Conservation (phyloP, 331 rosid genomes). For the Acacia pycnantha region DNA sequence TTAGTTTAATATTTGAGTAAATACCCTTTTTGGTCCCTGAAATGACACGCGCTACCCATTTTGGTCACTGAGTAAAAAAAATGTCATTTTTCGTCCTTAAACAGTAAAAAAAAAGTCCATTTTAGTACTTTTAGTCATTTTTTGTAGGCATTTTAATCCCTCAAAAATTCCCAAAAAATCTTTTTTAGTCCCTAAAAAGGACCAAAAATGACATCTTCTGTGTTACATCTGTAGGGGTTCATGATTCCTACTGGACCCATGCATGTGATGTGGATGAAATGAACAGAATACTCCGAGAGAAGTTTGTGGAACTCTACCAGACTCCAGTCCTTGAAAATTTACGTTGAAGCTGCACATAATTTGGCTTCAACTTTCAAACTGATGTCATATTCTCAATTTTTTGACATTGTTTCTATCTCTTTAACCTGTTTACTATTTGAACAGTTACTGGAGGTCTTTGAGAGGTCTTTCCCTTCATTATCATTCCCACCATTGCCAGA, state of each 20-base stretch:
- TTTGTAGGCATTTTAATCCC: too few species aligned
- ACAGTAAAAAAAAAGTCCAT: too few species aligned
- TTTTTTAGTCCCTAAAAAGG: too few species aligned
- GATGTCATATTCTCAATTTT: background rate
- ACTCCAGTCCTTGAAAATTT: constrained; percentile 83
- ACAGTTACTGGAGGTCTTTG: constrained; percentile 75
- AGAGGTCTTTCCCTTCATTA: constrained; percentile 66
- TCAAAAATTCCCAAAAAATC: too few species aligned
- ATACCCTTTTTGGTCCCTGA: too few species aligned
- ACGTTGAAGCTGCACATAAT: constrained; percentile 33
- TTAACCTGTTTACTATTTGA: constrained; percentile 19
- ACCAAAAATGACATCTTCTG: too few species aligned
- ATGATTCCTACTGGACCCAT: constrained; percentile 97
- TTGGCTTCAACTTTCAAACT: background rate
- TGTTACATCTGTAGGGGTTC: constrained; percentile 70
- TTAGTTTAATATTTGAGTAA: constrained; percentile 3
- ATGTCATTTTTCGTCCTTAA: too few species aligned
- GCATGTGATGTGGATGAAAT: constrained; percentile 89
- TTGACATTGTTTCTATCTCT: constrained; percentile 14
- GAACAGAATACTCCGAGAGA: constrained; percentile 79
- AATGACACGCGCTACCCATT: too few species aligned
- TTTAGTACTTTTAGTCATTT: too few species aligned
- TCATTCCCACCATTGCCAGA: constrained; percentile 85
- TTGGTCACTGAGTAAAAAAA: too few species aligned
- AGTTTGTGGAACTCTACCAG: constrained; percentile 86